Percentiles rank a stretch among this genome's conserved stretches.
Evolutionary conservation across 2,329 filamentous ascomycete genomes (phyloP).

Genomic region (Grosmannia penicillata): DNA sequence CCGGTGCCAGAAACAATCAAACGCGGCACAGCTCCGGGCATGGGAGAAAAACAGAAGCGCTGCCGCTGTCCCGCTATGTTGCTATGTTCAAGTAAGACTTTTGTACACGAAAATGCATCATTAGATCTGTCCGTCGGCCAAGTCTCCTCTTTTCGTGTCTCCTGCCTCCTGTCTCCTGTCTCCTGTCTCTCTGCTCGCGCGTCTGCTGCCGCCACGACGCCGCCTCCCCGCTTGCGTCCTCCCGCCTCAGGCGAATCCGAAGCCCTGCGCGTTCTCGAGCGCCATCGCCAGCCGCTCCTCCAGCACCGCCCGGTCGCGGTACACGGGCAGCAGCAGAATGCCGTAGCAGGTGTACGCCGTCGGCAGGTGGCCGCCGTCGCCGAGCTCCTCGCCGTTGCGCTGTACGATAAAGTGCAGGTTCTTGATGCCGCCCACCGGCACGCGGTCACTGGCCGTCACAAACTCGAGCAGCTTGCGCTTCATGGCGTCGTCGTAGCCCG

Average conservation of each 20-base stretch:
- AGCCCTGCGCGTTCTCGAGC: conserved; percentile 75
- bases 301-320: conserved; percentile 54
- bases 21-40: too few relatives aligned
- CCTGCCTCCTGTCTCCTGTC: neutral
- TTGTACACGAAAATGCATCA: too few relatives aligned
- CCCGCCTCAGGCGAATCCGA: conserved; percentile 55
- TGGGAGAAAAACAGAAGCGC: too few relatives aligned
- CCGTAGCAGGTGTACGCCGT: conserved; percentile 92
- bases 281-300: conserved; percentile 68
- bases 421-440: conserved; percentile 74
- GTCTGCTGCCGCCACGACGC: too few relatives aligned
- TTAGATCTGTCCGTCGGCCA: too few relatives aligned
- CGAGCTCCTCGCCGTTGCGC: conserved; percentile 52
- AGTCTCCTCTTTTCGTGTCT: too few relatives aligned
- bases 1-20: too few relatives aligned
- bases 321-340: conserved; percentile 72
- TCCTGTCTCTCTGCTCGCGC: too few relatives aligned
- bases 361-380: conserved; percentile 46
- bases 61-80: too few relatives aligned
- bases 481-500: conserved; percentile 50
- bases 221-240: neutral
- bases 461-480: conserved; percentile 75
- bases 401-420: conserved; percentile 76
- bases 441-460: conserved; percentile 80
- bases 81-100: too few relatives aligned